phyloP scores from a whole-genome alignment of 148 eudicot species.

The Amaranthus palmeri region DNA sequence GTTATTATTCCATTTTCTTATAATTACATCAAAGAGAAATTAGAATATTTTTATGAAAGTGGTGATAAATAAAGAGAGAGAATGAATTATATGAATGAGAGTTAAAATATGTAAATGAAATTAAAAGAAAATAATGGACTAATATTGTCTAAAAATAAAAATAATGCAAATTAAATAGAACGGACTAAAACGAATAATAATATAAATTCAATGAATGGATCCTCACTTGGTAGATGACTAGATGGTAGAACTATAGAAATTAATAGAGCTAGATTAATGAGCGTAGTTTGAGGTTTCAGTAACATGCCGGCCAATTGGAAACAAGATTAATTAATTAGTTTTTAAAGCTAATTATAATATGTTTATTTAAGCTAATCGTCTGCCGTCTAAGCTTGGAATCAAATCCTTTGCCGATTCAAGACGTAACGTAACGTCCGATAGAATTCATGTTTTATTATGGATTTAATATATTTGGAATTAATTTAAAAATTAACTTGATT shows the following conservation, averaged over 20 bases:
- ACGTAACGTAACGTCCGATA: neutral
- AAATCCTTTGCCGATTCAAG: neutral
- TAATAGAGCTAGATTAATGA: neutral
- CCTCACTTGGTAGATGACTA: too few species aligned
- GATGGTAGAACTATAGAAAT: neutral
- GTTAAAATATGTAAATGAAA: too few species aligned
- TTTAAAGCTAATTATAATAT: neutral
- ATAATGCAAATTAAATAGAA: neutral
- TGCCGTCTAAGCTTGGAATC: neutral
- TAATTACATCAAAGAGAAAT: too few species aligned
- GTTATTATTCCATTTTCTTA: too few species aligned
- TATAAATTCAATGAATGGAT: neutral
- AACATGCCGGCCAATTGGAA: slow-evolving; percentile 17
- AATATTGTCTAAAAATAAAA: neutral
- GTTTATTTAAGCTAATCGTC: neutral
- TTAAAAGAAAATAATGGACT: neutral
- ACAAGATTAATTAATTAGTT: neutral
- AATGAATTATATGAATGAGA: too few species aligned
- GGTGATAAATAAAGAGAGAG: too few species aligned
- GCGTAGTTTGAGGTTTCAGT: neutral
- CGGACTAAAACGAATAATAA: neutral
- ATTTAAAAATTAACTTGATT: too few species aligned
- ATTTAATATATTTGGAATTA: too few species aligned
- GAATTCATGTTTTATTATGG: too few species aligned
- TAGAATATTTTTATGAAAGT: too few species aligned